Percentiles rank a stretch among this genome's conserved stretches.
phyloP scores from a whole-genome alignment of 306 rosid genomes.

The Hippophae gyantsensis region DNA sequence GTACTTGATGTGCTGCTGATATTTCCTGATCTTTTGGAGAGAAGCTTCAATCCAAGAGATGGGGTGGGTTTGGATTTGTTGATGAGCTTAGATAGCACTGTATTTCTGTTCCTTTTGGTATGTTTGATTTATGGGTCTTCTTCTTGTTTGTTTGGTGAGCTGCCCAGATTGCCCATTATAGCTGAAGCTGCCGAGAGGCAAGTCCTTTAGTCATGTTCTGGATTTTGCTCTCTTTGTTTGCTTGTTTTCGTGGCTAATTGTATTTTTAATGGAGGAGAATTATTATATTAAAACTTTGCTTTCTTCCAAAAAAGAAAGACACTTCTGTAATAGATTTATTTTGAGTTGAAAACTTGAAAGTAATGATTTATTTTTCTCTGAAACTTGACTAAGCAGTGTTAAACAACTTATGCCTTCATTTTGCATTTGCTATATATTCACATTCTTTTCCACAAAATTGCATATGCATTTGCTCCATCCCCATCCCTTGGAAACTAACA shows the following conservation, averaged over 20 bases:
- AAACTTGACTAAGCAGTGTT: no score
- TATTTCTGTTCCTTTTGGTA: slow-evolving; percentile 74
- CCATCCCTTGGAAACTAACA: no score
- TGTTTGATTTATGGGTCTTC: slow-evolving; percentile 77
- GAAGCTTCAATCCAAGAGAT: slow-evolving; percentile 65
- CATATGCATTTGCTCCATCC: no score
- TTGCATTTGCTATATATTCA: no score
- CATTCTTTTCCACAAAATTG: no score
- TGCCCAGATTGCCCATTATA: slow-evolving; percentile 86
- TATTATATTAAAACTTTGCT: no score
- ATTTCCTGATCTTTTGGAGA: slow-evolving; percentile 79
- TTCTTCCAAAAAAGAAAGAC: no score
- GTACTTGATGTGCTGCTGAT: slow-evolving; percentile 88
- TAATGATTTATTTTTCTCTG: no score
- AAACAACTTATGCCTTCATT: no score
- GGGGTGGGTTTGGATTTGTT: slow-evolving; percentile 82
- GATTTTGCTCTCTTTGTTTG: not conserved
- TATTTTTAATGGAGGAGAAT: not conserved
- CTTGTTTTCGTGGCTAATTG: slow-evolving; percentile 9
- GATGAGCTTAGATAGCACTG: slow-evolving; percentile 92
- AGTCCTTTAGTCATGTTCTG: slow-evolving; percentile 45
- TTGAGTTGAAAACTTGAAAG: no score
- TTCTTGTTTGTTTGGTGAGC: slow-evolving; percentile 79
- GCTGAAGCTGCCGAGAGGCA: slow-evolving; percentile 98
- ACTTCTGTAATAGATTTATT: no score